Base-by-base conservation (phyloP, 2,329 filamentous ascomycete genomes). In the Lasiodiplodia citricola region DNA sequence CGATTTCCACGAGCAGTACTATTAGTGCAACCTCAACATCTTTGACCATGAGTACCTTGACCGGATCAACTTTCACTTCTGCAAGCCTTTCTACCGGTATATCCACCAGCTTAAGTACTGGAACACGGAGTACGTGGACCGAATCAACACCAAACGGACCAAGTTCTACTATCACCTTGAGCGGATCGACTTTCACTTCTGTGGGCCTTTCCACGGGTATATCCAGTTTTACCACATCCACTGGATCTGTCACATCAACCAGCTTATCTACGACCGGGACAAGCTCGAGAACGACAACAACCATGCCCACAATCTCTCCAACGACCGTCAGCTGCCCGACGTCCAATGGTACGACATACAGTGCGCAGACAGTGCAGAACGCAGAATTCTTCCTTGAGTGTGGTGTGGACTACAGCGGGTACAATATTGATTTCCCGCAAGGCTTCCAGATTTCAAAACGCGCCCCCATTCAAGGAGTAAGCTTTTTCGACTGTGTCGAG, bases 381-480 rank as follows among this genome's bases (percentile, higher is more conserved):
- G n/a, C 63, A 3, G 25, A 44, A 10, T 66, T 66, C 37, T 38
- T 16, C 63, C 44, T 66, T 10, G 50, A 66, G 13, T 66, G 63
- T 16, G 50, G 38, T 31, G 31, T n/a, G 21, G 52, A 66, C 16
- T 66, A 66, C 37, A 7, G n/a, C 2, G 51, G 21, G 16, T 21
- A 66, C 23, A 35, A 66, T 23, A 56, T 66, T 28, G 63, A 66
- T 2, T 44, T 35, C 10, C 63, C 51, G 3, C 16, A 23, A 5
- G 37, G 63, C 7, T 52, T 13, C 18, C 35, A 23, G 23, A 21
- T 66, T 38, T n/a, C 11, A 3, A 66, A 66, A 21, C 63, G 63
- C 23, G 51, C 13, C 7, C 51, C 63, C 8, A 31, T 66, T 14
- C 16, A n/a, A 7, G 51, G 7, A 14, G 52, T 55, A 1, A 55